phyloP scores from a whole-genome alignment of 495 filamentous ascomycete species.

The Staphylotrichum longicolle region DNA sequence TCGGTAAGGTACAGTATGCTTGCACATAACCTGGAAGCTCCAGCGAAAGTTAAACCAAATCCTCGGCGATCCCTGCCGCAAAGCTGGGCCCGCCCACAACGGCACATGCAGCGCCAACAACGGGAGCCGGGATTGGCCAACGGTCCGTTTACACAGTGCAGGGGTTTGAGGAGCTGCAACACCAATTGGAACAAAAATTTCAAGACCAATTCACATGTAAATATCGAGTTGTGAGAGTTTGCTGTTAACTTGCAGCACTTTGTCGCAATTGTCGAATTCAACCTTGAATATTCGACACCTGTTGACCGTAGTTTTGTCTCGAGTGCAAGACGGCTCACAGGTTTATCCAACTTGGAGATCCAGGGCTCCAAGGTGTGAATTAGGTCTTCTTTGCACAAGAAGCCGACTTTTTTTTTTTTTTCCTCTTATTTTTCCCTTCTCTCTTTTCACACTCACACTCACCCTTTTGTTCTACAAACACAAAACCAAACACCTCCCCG shows the following conservation, averaged over 20 bases:
- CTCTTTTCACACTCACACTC: not conserved
- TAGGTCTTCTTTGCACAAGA: no score
- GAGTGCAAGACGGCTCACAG: no score
- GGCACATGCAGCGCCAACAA: slow-evolving; percentile 17
- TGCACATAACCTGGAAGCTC: not conserved
- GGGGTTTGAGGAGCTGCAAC: not conserved
- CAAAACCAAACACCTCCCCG: not conserved
- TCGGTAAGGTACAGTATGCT: no score
- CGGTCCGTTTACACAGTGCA: not conserved
- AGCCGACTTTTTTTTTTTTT: not conserved
- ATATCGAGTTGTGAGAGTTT: not conserved
- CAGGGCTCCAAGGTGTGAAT: no score
- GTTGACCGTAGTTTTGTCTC: no score
- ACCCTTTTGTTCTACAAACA: not conserved
- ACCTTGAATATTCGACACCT: not conserved
- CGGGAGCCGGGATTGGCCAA: slow-evolving; percentile 19
- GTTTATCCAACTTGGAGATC: no score
- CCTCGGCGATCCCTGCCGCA: not conserved
- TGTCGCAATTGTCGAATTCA: not conserved
- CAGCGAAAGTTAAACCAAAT: not conserved
- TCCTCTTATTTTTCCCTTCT: slow-evolving; percentile 13
- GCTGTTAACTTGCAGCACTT: not conserved
- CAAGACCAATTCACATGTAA: slow-evolving; percentile 3
- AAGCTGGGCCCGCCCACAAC: not conserved
- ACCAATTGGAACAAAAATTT: slow-evolving; percentile 6